Evolutionary conservation across 805 yeast species (phyloP), one percentile per base, ranked within the genome.

Genomic region (Pichia gijzeniarum): DNA sequence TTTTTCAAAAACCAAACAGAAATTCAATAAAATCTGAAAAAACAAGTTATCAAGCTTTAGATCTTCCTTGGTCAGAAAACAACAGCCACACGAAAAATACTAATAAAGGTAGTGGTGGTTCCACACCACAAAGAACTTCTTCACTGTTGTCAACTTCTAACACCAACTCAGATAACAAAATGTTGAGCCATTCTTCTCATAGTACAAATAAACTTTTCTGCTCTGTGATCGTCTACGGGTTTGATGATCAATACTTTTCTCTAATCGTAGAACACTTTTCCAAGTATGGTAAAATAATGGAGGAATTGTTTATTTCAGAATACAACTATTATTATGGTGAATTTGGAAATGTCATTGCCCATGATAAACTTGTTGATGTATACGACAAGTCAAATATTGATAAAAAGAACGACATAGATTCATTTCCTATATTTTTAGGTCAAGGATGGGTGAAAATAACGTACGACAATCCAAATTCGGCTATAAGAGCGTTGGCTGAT

Each of bases 361-460:
- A 20, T 13, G 43, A 37, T 16, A 40, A 25, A 31, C 8, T 40
- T 14, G 32, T 19, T 18, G 38, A 36, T 20, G 5, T 28, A 2
- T 20, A 32, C 14, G 44, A 39, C n/a, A n/a, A 41, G 5, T 35
- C n/a, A 34, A 13, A 5, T 27, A 20, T 4, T 17, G 13, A 14
- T 16, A 30, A 7, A 21, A 43, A 36, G 6, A 32, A 43, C 31
- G n/a, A n/a, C 13, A 8, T 18, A 10, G 21, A 32, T 22, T 30
- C 41, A 57, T 47, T 61, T 28, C 95, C 96, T 3, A 82, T 91
- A 8, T 85, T 79, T 63, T 75, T 90, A 12, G 98, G 98, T 1
- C 76, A 79, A 38, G 80, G 86, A 34, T 91, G 98, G 98, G 80
- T 90, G n/a, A 85, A 89, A 59, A 61, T 91, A 44, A 90, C 97